Evolutionary conservation across 257 asterid species (phyloP), one percentile per base, ranked within the genome.

Genomic region (Gardenia jasminoides): DNA sequence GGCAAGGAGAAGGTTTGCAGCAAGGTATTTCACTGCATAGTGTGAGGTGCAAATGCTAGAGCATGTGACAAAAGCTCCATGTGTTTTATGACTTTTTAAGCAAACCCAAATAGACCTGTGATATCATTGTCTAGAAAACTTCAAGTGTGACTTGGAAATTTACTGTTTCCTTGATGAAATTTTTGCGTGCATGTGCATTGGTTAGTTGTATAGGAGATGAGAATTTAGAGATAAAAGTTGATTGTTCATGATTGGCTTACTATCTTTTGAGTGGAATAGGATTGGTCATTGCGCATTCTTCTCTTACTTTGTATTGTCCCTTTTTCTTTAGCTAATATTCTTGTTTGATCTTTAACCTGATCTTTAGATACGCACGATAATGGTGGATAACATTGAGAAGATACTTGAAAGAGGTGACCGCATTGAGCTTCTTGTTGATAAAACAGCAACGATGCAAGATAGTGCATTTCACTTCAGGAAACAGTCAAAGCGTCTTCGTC

Each of bases 371-470:
- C 95, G 96, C 67, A 91, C 98, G 48, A 90, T 96, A 87, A 92
- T 94, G 92, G 99, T 96, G 87, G 98, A 96, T 86, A 94, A 96
- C 89, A 94, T 96, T 81, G 99, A 96, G 89, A 96, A 92, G 88
- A 90, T 96, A 82, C 88, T 96, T 16, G 99, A 96, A 83, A 91
- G 99, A 85, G 99, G 99, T 77, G 98, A 96, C 80, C 89, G 90
- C 74, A 94, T 96, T 77, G 99, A 96, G 88, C 98, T 96, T 85
- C 98, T 96, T 44, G 97, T 96, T 80, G 99, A 96, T 87, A 96
- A 96, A 86, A 96, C 98, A 66, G 85, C 96, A 76, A 92, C 99
- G 64, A 96, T 96, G 99, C 99, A 96, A 90, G 98, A 96, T 84
- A 93, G 87, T 79, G 86, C 98, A 67, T 96, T 96, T 86, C 99